Percentiles rank a stretch among this genome's conserved stretches.
These are phyloP conservation scores for Fusarium burgessii DNA, from an alignment of 2,329 filamentous ascomycete genomes.

Conservation along the genomic window DNA sequence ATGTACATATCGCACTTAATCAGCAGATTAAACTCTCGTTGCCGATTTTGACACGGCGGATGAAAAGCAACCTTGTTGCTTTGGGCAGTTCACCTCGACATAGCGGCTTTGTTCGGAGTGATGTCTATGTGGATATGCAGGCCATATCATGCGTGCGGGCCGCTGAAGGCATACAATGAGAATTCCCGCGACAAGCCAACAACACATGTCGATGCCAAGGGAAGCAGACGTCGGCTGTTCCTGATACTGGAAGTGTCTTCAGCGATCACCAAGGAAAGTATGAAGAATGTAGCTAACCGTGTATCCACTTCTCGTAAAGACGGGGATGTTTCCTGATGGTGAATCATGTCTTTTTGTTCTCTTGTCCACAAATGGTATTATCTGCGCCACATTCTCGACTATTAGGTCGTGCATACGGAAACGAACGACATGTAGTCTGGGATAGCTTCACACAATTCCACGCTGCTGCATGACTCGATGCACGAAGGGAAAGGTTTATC, in stretches of 20 bases:
- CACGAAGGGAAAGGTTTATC: constrained; percentile 33
- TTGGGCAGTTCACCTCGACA: constrained; percentile 9
- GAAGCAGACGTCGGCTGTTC: constrained; percentile 30
- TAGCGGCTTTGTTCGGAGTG: constrained; percentile 16
- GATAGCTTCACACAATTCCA: constrained; percentile 37
- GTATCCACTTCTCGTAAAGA: constrained; percentile 24
- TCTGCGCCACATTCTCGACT: constrained; percentile 13
- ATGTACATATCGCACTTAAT: constrained; percentile 31
- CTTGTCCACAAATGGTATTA: constrained; percentile 25
- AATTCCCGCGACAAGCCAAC: constrained; percentile 37
- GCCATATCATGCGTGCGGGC: constrained; percentile 40
- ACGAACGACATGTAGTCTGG: constrained; percentile 25
- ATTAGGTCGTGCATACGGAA: constrained; percentile 27
- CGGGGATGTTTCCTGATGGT: constrained; percentile 24
- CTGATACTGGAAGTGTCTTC: constrained; percentile 36
- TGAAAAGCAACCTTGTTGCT: constrained; percentile 18
- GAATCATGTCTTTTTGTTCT: constrained; percentile 16
- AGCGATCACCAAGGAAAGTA: constrained; percentile 20
- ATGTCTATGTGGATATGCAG: constrained; percentile 35
- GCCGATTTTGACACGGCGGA: constrained; percentile 29
- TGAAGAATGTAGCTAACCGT: constrained; percentile 30
- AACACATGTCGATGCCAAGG: constrained; percentile 11
- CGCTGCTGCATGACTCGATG: constrained; percentile 39
- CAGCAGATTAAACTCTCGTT: not conserved
- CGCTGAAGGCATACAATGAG: constrained; percentile 36